phyloP scores from a whole-genome alignment of 805 yeast genomes.

The Candida gorgasii region DNA sequence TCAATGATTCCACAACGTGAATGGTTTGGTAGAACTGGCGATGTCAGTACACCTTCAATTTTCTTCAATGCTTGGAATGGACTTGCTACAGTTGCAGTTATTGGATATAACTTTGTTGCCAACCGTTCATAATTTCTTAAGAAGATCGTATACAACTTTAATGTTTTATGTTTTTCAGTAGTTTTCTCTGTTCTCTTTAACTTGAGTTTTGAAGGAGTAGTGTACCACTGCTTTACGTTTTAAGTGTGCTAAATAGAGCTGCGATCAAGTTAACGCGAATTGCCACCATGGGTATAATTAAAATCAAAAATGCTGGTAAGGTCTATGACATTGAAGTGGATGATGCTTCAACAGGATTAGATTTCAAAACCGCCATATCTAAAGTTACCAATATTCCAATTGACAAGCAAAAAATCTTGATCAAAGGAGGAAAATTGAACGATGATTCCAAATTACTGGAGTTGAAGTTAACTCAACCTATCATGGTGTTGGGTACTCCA shows the following conservation, averaged over 20 bases:
- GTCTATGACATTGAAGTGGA: constrained; percentile 45
- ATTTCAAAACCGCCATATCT: constrained; percentile 68
- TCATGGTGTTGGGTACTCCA: constrained; percentile 93
- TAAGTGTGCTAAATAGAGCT: no score
- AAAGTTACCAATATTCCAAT: constrained; percentile 80
- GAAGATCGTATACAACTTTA: no score
- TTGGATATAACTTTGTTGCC: constrained; percentile 15
- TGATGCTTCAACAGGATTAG: constrained; percentile 55
- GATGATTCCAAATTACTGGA: constrained; percentile 61
- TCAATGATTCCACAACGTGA: constrained; percentile 27
- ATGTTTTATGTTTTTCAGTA: no score
- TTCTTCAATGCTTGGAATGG: constrained; percentile 34
- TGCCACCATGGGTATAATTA: constrained; percentile 13
- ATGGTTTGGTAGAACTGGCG: constrained; percentile 41
- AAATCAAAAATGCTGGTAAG: constrained; percentile 46
- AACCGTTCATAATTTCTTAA: constrained; percentile 8
- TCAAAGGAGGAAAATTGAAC: constrained; percentile 83
- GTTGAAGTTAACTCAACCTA: constrained; percentile 61
- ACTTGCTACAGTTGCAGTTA: constrained; percentile 29
- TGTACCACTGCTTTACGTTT: background rate
- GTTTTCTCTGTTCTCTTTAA: no score
- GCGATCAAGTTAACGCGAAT: no score
- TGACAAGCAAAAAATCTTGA: constrained; percentile 84
- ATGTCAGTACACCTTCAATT: constrained; percentile 32
- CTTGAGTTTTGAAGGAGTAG: background rate